Conservation (phyloP, 305 asterid species). For the Fraxinus ornus region DNA sequence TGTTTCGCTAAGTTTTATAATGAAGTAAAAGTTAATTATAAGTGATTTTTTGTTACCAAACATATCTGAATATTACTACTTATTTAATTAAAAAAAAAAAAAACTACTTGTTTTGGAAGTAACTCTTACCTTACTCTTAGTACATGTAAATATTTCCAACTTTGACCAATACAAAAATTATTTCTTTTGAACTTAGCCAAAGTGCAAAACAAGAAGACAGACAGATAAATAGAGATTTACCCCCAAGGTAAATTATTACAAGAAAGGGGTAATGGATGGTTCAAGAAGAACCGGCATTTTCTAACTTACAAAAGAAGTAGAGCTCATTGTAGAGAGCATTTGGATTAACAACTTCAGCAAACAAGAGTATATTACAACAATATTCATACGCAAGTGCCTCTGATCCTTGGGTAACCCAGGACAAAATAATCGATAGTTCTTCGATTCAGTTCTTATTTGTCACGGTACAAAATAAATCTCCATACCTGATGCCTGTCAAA, state of each 20-base stretch:
- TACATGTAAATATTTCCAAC: background rate
- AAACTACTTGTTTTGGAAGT: background rate
- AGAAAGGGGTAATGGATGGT: background rate
- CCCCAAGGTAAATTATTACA: background rate
- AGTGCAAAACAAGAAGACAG: background rate
- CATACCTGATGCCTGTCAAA: slow-evolving; percentile 92
- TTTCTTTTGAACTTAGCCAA: background rate
- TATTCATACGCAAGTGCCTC: background rate
- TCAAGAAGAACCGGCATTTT: background rate
- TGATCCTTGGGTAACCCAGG: background rate
- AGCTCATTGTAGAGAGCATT: background rate
- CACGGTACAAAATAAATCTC: background rate
- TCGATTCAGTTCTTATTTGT: background rate
- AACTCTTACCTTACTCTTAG: background rate
- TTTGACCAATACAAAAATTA: background rate
- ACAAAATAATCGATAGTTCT: background rate
- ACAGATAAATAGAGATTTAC: background rate
- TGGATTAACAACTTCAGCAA: background rate
- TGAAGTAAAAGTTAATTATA: background rate
- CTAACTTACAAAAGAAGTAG: background rate
- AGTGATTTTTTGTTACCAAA: background rate
- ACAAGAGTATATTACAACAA: background rate
- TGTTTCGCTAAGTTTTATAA: background rate
- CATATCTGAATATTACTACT: background rate
- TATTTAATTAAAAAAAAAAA: background rate